phyloP scores from a whole-genome alignment of 2,329 filamentous ascomycete genomes.

The Onygena corvina region DNA sequence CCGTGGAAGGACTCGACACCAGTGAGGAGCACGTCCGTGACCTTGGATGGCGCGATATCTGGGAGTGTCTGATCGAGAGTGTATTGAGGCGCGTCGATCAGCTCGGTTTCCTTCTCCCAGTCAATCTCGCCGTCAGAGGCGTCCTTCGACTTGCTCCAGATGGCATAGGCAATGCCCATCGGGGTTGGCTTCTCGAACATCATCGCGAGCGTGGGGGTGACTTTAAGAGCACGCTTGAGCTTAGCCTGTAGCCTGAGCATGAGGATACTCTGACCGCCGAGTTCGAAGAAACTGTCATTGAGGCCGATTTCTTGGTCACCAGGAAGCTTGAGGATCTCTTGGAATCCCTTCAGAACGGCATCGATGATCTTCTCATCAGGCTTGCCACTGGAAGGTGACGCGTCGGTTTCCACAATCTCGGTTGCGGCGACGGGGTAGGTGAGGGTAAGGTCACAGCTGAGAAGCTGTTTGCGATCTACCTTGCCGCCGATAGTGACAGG shows the following conservation, averaged over 20 bases:
- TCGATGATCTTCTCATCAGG: conserved; percentile 5
- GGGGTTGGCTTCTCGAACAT: conserved; percentile 12
- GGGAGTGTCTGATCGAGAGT: background rate
- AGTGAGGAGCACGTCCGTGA: conserved; percentile 11
- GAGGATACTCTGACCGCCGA: conserved; percentile 10
- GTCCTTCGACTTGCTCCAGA: conserved; percentile 2
- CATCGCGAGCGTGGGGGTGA: conserved; percentile 7
- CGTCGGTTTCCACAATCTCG: background rate
- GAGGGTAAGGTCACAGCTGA: conserved; percentile 6
- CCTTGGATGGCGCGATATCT: background rate
- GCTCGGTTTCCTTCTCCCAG: conserved; percentile 8
- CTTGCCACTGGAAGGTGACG: background rate
- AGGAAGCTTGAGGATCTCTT: conserved; percentile 10
- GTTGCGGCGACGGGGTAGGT: conserved; percentile 1
- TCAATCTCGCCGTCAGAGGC: conserved; percentile 7
- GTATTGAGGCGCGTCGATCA: conserved; percentile 5
- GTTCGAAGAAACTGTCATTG: conserved; percentile 11
- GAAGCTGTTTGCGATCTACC: conserved; percentile 10
- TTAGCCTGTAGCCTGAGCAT: conserved; percentile 10
- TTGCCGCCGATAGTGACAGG: conserved; percentile 11
- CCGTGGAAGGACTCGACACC: conserved; percentile 10
- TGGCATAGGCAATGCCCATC: conserved; percentile 8
- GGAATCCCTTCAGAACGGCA: conserved; percentile 7
- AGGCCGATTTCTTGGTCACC: conserved; percentile 5
- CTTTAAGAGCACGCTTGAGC: conserved; percentile 9